Evolutionary conservation across 371 early-diverging fungal genomes (phyloP).

Genomic region (Polyrhizophydium stewartii): DNA sequence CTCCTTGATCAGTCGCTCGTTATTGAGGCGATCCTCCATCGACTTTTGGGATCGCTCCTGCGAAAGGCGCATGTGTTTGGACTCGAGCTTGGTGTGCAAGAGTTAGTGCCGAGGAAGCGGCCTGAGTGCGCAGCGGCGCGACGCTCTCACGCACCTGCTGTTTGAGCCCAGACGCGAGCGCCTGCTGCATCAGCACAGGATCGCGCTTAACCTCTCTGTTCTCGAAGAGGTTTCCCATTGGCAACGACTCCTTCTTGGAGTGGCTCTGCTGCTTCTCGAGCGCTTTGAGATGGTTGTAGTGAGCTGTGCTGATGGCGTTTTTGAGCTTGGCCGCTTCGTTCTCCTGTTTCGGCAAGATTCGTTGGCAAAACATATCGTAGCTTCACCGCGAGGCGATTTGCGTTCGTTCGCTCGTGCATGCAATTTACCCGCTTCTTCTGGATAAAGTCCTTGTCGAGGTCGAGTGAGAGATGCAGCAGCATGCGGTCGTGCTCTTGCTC

Average conservation of each 20-base stretch:
- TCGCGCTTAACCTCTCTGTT: conserved; percentile 25
- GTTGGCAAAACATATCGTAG: not conserved
- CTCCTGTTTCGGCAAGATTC: conserved; percentile 8
- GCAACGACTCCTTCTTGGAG: conserved; percentile 8
- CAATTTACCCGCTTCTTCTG: conserved; percentile 14
- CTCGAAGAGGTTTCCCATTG: conserved; percentile 36
- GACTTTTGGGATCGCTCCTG: not conserved
- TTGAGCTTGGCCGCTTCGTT: conserved; percentile 14
- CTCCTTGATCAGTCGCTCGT: conserved; percentile 9
- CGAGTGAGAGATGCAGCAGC: conserved; percentile 30
- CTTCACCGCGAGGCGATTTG: not conserved
- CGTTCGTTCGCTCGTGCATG: not conserved
- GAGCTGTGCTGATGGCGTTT: conserved; percentile 20
- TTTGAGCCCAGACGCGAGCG: conserved; percentile 18
- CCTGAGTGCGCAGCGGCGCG: too few relatives aligned
- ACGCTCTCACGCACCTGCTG: conserved; percentile 35
- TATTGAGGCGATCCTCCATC: conserved; percentile 6
- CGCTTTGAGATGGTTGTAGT: conserved; percentile 27
- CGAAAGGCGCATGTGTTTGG: not conserved
- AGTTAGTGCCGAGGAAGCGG: too few relatives aligned
- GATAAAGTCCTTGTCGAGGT: conserved; percentile 28
- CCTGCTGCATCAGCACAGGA: conserved; percentile 7
- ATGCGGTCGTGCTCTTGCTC: conserved; percentile 37
- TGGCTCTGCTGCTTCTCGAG: conserved; percentile 11
- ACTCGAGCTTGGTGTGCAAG: not conserved